Evolutionary conservation across 768 basidiomycete species (phyloP).

Genomic region (Plicaturopsis crispa): DNA sequence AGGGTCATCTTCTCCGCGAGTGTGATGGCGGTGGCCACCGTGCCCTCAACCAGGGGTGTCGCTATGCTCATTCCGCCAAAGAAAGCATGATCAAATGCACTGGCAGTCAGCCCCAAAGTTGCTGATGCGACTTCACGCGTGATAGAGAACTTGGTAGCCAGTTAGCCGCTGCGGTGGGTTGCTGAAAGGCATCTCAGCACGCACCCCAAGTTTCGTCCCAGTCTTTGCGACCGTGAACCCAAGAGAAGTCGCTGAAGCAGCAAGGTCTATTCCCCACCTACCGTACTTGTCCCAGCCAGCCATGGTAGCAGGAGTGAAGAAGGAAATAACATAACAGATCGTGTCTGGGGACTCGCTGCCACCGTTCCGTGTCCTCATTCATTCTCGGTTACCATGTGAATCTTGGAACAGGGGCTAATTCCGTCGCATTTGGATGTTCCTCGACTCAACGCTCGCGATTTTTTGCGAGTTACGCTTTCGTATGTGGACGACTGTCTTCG

Average conservation of each 20-base stretch:
- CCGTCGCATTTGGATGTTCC: no score
- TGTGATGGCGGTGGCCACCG: conserved; percentile 53
- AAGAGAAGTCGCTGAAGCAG: conserved; percentile 52
- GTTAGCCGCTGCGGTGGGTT: conserved; percentile 4
- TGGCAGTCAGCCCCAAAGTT: conserved; percentile 49
- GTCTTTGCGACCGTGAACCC: conserved; percentile 63
- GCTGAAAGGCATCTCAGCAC: conserved; percentile 16
- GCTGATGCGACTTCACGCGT: conserved; percentile 54
- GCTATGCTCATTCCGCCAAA: conserved; percentile 57
- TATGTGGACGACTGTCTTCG: no score
- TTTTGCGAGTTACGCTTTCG: no score
- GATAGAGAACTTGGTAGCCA: conserved; percentile 49
- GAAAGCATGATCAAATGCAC: conserved; percentile 56
- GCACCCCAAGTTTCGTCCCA: conserved; percentile 63
- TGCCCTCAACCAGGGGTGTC: conserved; percentile 47
- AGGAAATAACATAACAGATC: no score
- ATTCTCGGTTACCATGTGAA: no score
- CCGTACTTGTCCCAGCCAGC: no score
- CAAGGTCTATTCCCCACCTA: conserved; percentile 59
- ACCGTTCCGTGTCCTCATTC: no score
- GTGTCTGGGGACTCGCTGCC: no score
- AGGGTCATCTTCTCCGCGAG: conserved; percentile 67
- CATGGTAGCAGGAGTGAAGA: no score
- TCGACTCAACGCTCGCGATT: no score
- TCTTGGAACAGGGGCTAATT: no score